Base-by-base conservation (phyloP, 2,329 filamentous ascomycete species). In the Aspergillus puulaauensis region DNA sequence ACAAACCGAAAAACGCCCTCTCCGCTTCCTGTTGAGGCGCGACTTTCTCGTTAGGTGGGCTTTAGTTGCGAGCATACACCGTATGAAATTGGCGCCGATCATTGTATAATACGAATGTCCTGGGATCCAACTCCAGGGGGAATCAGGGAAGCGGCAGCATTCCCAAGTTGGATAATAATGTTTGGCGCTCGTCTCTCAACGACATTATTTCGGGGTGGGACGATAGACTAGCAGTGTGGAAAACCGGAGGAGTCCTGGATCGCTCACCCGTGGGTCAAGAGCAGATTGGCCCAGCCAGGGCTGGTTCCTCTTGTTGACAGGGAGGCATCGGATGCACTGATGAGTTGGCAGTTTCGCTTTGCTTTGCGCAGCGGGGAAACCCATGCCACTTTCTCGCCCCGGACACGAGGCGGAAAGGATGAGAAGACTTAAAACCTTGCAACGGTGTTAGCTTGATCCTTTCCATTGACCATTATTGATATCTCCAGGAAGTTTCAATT, bases 301-400 rank as follows among this genome's bases (percentile, higher is more conserved):
- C 54, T 52, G 41, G 58, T 56, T 59, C 58, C 54, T 51, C 46
- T 54, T 43, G 52, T 61, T 69, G 70, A 73, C 66, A 69, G 66
- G 65, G 70, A 74, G 71, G 70, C 69, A 70, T 72, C 79, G 82
- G 81, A 90, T 87, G 87, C 86, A 89, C 75, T 85, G 86, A 89
- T 90, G 87, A 86, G 87, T 84, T 90, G 87, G 86, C 87, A 89
- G 75, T 63, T 58, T 60, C 53, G 60, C 57, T 63, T 31, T 58
- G 61, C 61, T 63, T 58, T 52, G 57, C 59, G 63, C 72, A 61
- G 73, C 73, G 74, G 77, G 80, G 74, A 76, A 76, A 70, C 53
- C 75, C 77, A 80, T 80, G 78, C 75, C 73, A 71, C 76, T 65
- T 66, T 69, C 35, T 66, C 69, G 71, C 27, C 27, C 27, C 27